phyloP scores from a whole-genome alignment of 1,284 basidiomycete genomes.

The Heterobasidion occidentale region DNA sequence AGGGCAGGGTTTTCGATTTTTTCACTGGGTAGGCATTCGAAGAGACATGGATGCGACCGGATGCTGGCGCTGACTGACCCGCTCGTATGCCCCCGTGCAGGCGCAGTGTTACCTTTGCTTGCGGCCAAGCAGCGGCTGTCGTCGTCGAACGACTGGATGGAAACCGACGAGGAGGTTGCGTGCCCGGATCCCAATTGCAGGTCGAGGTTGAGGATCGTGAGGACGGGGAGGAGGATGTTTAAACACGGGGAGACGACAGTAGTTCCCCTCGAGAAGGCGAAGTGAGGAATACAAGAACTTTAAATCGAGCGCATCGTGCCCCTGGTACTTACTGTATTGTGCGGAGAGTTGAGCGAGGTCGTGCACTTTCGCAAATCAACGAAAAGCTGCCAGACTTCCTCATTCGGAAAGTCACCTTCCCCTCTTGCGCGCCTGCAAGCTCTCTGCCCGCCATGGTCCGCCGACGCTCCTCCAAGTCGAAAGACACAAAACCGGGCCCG shows the following conservation, averaged over 20 bases:
- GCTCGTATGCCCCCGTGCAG: constrained; percentile 19
- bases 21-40: constrained; percentile 37
- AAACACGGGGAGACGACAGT: constrained; percentile 45
- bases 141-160: constrained; percentile 56
- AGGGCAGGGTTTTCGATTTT: constrained; percentile 57
- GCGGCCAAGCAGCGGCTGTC: constrained; percentile 55
- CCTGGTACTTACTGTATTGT: too few species aligned
- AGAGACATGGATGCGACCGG: background rate
- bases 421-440: too few species aligned
- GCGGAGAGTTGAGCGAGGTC: too few species aligned
- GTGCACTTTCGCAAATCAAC: too few species aligned
- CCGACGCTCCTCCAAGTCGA: constrained; percentile 20
- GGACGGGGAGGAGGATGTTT: constrained; percentile 43
- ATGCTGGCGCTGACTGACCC: background rate
- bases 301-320: too few species aligned
- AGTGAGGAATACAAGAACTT: too few species aligned
- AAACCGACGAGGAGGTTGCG: constrained; percentile 53
- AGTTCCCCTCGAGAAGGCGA: constrained; percentile 26
- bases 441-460: constrained; percentile 19
- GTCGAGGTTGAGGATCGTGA: constrained; percentile 43
- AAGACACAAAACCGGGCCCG: constrained; percentile 23
- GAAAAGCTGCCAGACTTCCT: too few species aligned
- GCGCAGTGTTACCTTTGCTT: constrained; percentile 49
- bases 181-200: constrained; percentile 59
- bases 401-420: too few species aligned